phyloP scores from a whole-genome alignment of 2,329 filamentous ascomycete species.

The Talaromyces piceae region DNA sequence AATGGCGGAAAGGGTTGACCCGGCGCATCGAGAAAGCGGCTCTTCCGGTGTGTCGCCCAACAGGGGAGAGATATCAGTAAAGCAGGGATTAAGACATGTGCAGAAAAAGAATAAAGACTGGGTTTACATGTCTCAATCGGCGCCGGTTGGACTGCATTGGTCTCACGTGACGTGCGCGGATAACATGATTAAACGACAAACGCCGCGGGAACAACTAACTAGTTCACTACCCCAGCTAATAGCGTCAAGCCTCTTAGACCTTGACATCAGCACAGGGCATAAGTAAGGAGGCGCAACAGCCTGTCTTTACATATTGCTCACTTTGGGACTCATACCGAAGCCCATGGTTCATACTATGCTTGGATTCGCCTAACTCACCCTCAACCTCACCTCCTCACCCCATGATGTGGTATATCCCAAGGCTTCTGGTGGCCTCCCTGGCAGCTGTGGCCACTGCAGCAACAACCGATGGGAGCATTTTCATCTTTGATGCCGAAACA shows the following conservation, averaged over 20 bases:
- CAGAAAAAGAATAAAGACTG: neutral
- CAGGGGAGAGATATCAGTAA: neutral
- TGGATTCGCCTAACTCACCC: neutral
- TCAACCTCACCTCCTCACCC: neutral
- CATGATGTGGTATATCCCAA: slow-evolving; percentile 21
- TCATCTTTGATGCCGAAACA: slow-evolving; percentile 21
- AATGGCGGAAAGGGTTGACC: slow-evolving; percentile 22
- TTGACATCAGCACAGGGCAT: neutral
- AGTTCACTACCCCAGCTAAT: too few relatives aligned
- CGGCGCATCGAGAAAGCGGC: slow-evolving; percentile 26
- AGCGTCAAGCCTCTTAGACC: neutral
- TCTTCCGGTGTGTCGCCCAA: slow-evolving; percentile 8
- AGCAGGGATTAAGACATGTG: neutral
- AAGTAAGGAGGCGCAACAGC: too few relatives aligned
- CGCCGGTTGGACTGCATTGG: neutral
- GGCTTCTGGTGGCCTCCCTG: slow-evolving; percentile 21
- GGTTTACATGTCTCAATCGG: neutral
- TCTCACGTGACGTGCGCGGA: neutral
- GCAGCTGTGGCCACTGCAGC: slow-evolving; percentile 19
- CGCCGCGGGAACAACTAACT: neutral
- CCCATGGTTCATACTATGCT: neutral
- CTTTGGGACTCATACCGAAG: neutral
- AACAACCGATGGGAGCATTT: slow-evolving; percentile 27
- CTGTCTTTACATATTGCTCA: neutral
- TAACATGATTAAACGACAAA: neutral